These are phyloP conservation scores for Kodamaea jinghongensis DNA, from an alignment of 805 yeast genomes.

Conservation along the genomic window DNA sequence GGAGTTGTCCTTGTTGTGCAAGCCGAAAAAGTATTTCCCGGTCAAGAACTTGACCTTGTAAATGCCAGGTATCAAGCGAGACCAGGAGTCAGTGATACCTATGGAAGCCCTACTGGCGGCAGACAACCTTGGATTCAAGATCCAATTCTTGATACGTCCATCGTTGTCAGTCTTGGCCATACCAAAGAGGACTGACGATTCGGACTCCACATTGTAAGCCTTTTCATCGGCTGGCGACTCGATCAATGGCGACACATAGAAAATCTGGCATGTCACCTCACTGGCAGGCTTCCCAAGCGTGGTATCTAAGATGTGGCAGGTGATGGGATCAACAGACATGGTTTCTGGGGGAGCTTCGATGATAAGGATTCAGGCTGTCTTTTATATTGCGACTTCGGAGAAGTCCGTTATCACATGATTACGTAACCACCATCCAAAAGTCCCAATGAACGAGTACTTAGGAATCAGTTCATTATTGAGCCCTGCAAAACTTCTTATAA, in stretches of 20 bases:
- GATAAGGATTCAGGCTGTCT: neutral
- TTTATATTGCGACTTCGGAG: no score
- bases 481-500: neutral
- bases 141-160: constrained; percentile 78
- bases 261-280: constrained; percentile 67
- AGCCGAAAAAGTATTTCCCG: constrained; percentile 53
- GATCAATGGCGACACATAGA: constrained; percentile 30
- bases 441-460: no score
- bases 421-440: no score
- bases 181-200: constrained; percentile 43
- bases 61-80: constrained; percentile 52
- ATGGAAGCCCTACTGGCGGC: constrained; percentile 14
- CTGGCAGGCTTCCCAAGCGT: constrained; percentile 79
- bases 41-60: constrained; percentile 79
- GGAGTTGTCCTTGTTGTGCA: constrained; percentile 15
- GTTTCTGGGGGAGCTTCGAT: neutral
- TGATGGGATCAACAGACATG: constrained; percentile 50
- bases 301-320: constrained; percentile 89
- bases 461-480: no score
- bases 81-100: constrained; percentile 47
- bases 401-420: no score
- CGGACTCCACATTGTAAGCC: constrained; percentile 25
- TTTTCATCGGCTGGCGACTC: constrained; percentile 22
- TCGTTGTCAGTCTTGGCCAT: constrained; percentile 70
- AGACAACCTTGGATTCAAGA: constrained; percentile 35